Percentiles rank a stretch among this genome's conserved stretches.
These are phyloP conservation scores for Epithemia pelagica DNA, from an alignment of 108 stramenopile species.

Conservation along the genomic window DNA sequence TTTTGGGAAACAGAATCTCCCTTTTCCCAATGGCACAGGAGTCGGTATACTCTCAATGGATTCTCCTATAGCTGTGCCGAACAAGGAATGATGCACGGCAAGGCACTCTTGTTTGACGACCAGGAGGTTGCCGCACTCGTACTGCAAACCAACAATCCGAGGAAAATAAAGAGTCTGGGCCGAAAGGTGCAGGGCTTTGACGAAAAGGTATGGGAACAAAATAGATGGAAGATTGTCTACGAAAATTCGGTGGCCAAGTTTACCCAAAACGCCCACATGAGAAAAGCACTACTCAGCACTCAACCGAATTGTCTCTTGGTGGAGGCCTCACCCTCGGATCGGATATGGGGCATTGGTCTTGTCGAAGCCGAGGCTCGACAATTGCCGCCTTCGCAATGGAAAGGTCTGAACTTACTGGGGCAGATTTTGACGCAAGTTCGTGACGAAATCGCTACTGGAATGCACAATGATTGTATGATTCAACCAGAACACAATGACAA, in stretches of 20 bases:
- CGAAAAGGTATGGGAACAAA: slow-evolving; percentile 1
- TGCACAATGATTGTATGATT: background rate
- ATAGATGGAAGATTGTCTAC: background rate
- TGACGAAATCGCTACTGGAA: background rate
- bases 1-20: background rate
- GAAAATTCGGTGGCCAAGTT: slow-evolving; percentile 3
- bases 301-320: background rate
- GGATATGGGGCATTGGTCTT: slow-evolving; percentile 8
- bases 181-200: slow-evolving; percentile 6
- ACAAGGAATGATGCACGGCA: slow-evolving; percentile 8
- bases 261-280: background rate
- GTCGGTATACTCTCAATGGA: slow-evolving; percentile 1
- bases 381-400: background rate
- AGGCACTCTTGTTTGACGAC: slow-evolving; percentile 1
- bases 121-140: background rate
- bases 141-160: background rate
- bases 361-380: background rate
- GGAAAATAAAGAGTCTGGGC: background rate
- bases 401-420: background rate
- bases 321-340: slow-evolving; percentile 2
- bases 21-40: slow-evolving; percentile 4
- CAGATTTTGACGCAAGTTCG: slow-evolving; percentile 6
- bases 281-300: background rate
- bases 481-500: background rate
- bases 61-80: background rate